Evolutionary conservation across 805 yeast species (phyloP).

Genomic region (Saturnispora serradocipensis): DNA sequence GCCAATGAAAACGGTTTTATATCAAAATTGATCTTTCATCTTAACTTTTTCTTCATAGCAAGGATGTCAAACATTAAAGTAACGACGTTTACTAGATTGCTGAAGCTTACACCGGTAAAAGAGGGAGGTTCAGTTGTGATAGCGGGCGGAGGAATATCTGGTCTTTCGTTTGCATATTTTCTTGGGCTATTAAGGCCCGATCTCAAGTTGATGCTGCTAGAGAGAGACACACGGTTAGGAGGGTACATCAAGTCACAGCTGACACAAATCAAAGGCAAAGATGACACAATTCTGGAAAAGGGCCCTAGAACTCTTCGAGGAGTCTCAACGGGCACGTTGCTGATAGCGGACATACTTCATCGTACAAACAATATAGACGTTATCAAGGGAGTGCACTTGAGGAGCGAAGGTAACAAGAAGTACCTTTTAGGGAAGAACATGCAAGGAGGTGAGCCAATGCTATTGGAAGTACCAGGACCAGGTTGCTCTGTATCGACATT

Average conservation of each 20-base stretch:
- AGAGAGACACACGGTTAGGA: constrained; percentile 47
- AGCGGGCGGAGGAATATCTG: constrained; percentile 85
- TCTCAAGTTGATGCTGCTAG: constrained; percentile 52
- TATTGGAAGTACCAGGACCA: constrained; percentile 37
- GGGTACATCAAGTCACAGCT: constrained; percentile 67
- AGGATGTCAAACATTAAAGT: not conserved
- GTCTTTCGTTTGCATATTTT: constrained; percentile 65
- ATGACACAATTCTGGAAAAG: constrained; percentile 47
- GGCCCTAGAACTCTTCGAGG: constrained; percentile 93
- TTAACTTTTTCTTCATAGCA: not conserved
- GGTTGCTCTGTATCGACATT: constrained; percentile 34
- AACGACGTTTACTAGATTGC: constrained; percentile 1
- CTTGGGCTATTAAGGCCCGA: constrained; percentile 71
- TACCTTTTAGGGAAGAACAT: constrained; percentile 39
- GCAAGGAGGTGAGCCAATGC: constrained; percentile 22
- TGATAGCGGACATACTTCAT: constrained; percentile 52
- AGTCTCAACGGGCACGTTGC: constrained; percentile 63
- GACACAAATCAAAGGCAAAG: constrained; percentile 23
- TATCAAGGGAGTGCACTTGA: constrained; percentile 48
- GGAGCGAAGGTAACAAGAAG: constrained; percentile 61
- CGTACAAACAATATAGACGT: constrained; percentile 40
- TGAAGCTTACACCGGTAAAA: constrained; percentile 7
- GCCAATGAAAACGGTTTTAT: not conserved
- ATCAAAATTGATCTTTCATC: not conserved
- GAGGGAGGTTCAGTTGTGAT: constrained; percentile 48